These are phyloP conservation scores for Smallanthus sonchifolius DNA, from an alignment of 129 eudicot species.

Conservation along the genomic window DNA sequence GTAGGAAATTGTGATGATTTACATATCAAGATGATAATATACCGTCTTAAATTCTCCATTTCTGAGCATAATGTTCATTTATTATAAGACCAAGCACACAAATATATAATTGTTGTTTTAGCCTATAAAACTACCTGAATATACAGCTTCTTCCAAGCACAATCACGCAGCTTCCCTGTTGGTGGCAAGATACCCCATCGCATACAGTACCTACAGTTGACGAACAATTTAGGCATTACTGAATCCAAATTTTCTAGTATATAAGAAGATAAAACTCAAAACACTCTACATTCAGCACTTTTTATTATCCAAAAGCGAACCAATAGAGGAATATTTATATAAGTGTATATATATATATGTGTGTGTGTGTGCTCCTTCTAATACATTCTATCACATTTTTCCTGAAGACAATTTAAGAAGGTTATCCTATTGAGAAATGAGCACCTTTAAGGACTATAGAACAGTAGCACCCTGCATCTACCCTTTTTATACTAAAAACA, in stretches of 20 bases:
- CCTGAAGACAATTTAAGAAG: no score
- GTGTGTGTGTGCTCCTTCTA: not conserved
- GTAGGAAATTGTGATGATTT: not conserved
- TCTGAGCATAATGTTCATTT: not conserved
- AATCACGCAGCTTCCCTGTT: conserved; percentile 58
- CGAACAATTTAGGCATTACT: conserved; percentile 4
- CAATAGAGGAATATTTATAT: not conserved
- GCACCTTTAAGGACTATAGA: not conserved
- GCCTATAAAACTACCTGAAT: conserved; percentile 49
- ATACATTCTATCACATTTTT: not conserved
- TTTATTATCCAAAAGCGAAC: not conserved
- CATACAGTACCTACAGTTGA: conserved; percentile 62
- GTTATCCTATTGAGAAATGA: no score
- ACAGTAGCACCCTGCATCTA: not conserved
- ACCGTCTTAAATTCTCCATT: not conserved
- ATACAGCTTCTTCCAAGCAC: conserved; percentile 97
- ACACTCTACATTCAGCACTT: not conserved
- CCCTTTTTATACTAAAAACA: not conserved
- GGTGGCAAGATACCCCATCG: conserved; percentile 87
- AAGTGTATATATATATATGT: not conserved
- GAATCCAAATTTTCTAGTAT: not conserved
- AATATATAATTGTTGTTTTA: not conserved
- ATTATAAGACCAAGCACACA: not conserved
- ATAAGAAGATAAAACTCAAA: not conserved
- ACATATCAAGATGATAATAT: not conserved